Conservation (phyloP, 2,329 filamentous ascomycete genomes). For the Calonectria hawksworthii region DNA sequence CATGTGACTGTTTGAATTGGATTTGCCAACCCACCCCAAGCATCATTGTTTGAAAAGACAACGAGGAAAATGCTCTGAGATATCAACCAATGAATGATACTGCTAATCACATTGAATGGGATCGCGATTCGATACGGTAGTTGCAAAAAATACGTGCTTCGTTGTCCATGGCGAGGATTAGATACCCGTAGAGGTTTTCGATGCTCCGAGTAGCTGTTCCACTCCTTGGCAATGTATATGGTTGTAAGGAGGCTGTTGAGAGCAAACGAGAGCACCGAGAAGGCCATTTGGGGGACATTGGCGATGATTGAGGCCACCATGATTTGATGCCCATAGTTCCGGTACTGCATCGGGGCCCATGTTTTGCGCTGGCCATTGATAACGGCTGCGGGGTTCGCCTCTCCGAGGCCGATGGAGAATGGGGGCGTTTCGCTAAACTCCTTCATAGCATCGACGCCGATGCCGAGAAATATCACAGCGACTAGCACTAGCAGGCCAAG, state of each 20-base stretch:
- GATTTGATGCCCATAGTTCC: background rate
- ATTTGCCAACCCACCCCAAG: background rate
- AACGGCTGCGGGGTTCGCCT: background rate
- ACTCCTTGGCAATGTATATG: constrained; percentile 11
- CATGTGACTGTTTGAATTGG: background rate
- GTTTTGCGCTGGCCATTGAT: background rate
- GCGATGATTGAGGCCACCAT: background rate
- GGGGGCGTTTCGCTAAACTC: background rate
- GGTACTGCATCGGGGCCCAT: background rate
- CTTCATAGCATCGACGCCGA: background rate
- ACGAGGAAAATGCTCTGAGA: constrained; percentile 18
- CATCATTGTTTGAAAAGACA: background rate
- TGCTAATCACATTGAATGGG: background rate
- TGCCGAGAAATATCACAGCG: background rate
- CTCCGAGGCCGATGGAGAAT: background rate
- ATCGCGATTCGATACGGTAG: constrained; percentile 4
- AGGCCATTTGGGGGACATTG: background rate
- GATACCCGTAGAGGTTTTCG: constrained; percentile 4
- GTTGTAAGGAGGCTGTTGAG: constrained; percentile 9
- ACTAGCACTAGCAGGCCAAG: background rate
- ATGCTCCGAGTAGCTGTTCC: background rate
- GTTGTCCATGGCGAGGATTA: background rate
- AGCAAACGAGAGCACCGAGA: background rate
- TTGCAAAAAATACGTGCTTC: constrained; percentile 16
- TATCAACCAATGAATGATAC: background rate